Evolutionary conservation across 2,329 filamentous ascomycete genomes (phyloP), one percentile per base, ranked within the genome.

Genomic region (Rutstroemia sp.): DNA sequence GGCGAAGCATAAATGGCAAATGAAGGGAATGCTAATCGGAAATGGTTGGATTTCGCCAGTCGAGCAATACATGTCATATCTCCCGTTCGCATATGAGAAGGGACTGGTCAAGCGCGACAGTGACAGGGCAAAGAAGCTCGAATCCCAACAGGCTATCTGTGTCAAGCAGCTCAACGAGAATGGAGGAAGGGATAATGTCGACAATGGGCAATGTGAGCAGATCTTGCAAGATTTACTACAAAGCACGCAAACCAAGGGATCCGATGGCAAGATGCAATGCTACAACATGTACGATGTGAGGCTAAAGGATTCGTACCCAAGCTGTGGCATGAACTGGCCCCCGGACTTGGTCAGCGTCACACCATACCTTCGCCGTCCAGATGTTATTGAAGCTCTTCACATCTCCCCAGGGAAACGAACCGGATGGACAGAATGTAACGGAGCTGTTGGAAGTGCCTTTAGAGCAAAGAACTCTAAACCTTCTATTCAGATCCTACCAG

Each of bases 301-400:
- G 48, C 79, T 96, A 48, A 85, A 78, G 61, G 94, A 99, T 71
- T 75, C 75, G 6, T 90, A 82, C 71, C 87, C 89, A 4, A 87
- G 86, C 61, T 99, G 94, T 71, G 94, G 94, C 63, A 96, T 96
- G 92, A 92, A 91, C 74, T 99, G 95, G 95, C 94, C 94, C 34
- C 88, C 91, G 62, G 94, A 99, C 73, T 77, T 99, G 67, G 72
- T 73, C 48, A 70, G 80, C 50, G 81, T 99, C 21, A 89, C 83
- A 5, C 90, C 91, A 0, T 99, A 97, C 71, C 81, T 99, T 52
- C 87, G 89, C 57, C 85, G 86, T 56, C 67, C 77, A n/a, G 90
- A 96, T 49, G 94, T 99, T 14, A 77, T 82, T 25, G 67, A 77
- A 4, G 94, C 94, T 0, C 77, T 99, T 38, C 88, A 99, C 70